These are phyloP conservation scores for Nemania sp. DNA, from an alignment of 2,329 filamentous ascomycete genomes.

Conservation along the genomic window DNA sequence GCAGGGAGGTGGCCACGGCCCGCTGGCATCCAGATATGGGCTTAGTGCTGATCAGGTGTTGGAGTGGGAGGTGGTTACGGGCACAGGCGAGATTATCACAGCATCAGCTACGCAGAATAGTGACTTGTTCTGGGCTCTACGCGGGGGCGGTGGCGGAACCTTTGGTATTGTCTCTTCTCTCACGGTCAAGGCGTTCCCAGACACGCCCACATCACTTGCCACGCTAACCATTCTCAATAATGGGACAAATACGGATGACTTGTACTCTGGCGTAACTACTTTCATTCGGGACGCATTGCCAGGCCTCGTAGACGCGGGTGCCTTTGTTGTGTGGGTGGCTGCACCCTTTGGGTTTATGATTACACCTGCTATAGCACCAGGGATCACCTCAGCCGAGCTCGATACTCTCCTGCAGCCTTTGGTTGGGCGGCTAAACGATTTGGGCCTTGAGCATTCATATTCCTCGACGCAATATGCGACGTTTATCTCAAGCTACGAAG, in stretches of 20 bases:
- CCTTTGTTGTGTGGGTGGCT: slow-evolving; percentile 15
- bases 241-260: slow-evolving; percentile 24
- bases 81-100: slow-evolving; percentile 59
- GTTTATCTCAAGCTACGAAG: slow-evolving; percentile 29
- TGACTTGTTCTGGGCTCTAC: slow-evolving; percentile 73
- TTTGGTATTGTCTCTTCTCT: slow-evolving; percentile 69
- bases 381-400: background rate
- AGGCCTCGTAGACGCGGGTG: slow-evolving; percentile 22
- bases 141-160: slow-evolving; percentile 69
- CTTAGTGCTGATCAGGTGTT: slow-evolving; percentile 68
- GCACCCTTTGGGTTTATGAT: slow-evolving; percentile 11
- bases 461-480: slow-evolving; percentile 16
- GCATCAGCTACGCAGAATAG: slow-evolving; percentile 61
- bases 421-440: background rate
- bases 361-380: slow-evolving; percentile 4
- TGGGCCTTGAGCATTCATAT: slow-evolving; percentile 9
- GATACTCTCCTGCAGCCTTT: slow-evolving; percentile 10
- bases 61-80: slow-evolving; percentile 67
- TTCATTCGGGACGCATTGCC: slow-evolving; percentile 49
- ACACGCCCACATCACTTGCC: slow-evolving; percentile 21
- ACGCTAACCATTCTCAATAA: slow-evolving; percentile 27
- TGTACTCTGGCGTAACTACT: slow-evolving; percentile 49
- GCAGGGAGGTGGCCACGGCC: slow-evolving; percentile 63
- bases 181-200: slow-evolving; percentile 58
- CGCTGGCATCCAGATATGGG: slow-evolving; percentile 66